Evolutionary conservation across 2,329 filamentous ascomycete species (phyloP).

Genomic region (Nigrograna mackinnonii): DNA sequence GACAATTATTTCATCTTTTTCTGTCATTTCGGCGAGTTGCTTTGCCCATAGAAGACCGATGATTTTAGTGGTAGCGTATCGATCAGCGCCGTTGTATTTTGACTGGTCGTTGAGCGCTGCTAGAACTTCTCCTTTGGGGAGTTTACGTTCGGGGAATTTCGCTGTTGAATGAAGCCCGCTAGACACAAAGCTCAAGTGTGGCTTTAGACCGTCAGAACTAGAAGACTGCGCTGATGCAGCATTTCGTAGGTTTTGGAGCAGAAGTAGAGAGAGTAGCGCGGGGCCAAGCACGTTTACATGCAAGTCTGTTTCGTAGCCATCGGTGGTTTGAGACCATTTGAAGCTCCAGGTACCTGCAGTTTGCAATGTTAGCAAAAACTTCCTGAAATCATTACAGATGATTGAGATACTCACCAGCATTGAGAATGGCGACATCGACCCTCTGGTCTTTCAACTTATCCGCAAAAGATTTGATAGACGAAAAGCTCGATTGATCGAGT

Average conservation of each 20-base stretch:
- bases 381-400: background rate
- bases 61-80: conserved; percentile 11
- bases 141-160: conserved; percentile 4
- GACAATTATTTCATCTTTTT: conserved; percentile 8
- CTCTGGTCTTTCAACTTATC: conserved; percentile 1
- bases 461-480: conserved; percentile 24
- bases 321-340: background rate
- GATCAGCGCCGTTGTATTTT: conserved; percentile 4
- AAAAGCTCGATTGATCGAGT: conserved; percentile 51
- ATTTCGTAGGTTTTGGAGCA: conserved; percentile 4
- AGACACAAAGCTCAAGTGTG: conserved; percentile 5
- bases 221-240: background rate
- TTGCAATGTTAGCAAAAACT: background rate
- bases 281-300: conserved; percentile 3
- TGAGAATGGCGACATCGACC: conserved; percentile 5
- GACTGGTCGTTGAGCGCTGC: conserved; percentile 3
- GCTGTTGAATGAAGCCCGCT: conserved; percentile 6
- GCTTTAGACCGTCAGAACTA: background rate
- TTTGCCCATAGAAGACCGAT: conserved; percentile 11
- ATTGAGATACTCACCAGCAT: conserved; percentile 2
- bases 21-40: conserved; percentile 7
- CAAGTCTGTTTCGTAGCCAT: conserved; percentile 3
- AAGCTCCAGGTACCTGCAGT: conserved; percentile 4
- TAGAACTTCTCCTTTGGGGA: conserved; percentile 1
- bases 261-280: conserved; percentile 4